These are phyloP conservation scores for Camelina laxa DNA, from an alignment of 345 rosid species.

Conservation along the genomic window DNA sequence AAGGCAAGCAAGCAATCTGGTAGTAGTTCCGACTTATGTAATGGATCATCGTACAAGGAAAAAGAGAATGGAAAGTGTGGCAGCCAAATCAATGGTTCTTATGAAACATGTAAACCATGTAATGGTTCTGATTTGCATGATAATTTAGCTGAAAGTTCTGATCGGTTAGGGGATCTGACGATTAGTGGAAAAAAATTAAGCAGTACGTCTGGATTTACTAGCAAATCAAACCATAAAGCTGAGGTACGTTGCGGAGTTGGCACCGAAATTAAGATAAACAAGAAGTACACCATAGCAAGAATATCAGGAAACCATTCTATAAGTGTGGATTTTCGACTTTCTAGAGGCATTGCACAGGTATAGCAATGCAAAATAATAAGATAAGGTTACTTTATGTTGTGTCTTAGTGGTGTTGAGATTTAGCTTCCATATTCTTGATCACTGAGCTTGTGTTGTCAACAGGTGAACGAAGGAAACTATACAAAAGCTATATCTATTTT, in stretches of 20 bases:
- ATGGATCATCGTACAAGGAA: slow-evolving; percentile 48
- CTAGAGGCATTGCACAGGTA: slow-evolving; percentile 98
- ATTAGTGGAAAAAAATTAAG: slow-evolving; percentile 47
- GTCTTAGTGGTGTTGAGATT: slow-evolving; percentile 16
- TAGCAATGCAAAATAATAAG: slow-evolving; percentile 10
- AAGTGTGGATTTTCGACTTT: slow-evolving; percentile 88
- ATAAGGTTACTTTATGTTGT: not conserved
- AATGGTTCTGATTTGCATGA: slow-evolving; percentile 48
- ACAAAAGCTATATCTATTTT: slow-evolving; percentile 79
- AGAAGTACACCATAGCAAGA: slow-evolving; percentile 65
- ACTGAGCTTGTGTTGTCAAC: slow-evolving; percentile 41
- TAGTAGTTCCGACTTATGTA: slow-evolving; percentile 41
- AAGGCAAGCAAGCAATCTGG: slow-evolving; percentile 43
- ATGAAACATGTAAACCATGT: slow-evolving; percentile 40
- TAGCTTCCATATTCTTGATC: slow-evolving; percentile 22
- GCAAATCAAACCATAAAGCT: slow-evolving; percentile 49
- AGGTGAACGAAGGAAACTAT: slow-evolving; percentile 99
- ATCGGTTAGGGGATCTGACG: slow-evolving; percentile 49
- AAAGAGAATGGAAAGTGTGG: slow-evolving; percentile 46
- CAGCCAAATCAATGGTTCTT: slow-evolving; percentile 50
- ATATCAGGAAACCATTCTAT: slow-evolving; percentile 76
- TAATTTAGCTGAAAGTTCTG: slow-evolving; percentile 45
- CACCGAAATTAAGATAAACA: slow-evolving; percentile 58
- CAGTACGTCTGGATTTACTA: slow-evolving; percentile 49
- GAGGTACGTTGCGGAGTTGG: slow-evolving; percentile 46